Evolutionary conservation across 306 rosid species (phyloP).

Genomic region (Canavalia gladiata): DNA sequence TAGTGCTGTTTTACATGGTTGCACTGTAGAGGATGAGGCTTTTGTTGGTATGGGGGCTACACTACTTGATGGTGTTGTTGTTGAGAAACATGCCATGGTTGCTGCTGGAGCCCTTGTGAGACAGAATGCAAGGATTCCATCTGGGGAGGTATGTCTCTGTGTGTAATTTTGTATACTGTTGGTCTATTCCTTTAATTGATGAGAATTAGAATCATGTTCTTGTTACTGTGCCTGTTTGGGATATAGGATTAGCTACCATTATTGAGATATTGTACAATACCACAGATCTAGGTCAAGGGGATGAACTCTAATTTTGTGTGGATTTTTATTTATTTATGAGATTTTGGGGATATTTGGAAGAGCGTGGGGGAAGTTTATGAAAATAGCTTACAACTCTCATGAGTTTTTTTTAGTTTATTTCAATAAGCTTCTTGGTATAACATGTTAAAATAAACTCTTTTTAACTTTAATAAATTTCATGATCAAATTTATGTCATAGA

Average conservation of each 20-base stretch:
- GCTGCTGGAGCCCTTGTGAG: constrained; percentile 95
- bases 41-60: constrained; percentile 96
- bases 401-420: too few relatives aligned
- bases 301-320: not conserved
- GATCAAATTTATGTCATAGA: too few relatives aligned
- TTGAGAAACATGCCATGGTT: constrained; percentile 92
- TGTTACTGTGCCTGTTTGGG: constrained; percentile 12
- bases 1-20: constrained; percentile 91
- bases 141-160: constrained; percentile 76
- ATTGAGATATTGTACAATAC: constrained; percentile 20
- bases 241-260: not conserved
- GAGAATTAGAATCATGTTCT: constrained; percentile 4
- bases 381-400: too few relatives aligned
- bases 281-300: not conserved
- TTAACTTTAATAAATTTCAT: too few relatives aligned
- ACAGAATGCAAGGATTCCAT: constrained; percentile 86
- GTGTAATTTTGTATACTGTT: not conserved
- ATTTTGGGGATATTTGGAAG: too few relatives aligned
- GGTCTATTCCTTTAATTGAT: not conserved
- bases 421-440: too few relatives aligned
- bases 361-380: too few relatives aligned
- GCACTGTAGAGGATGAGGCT: constrained; percentile 93
- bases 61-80: constrained; percentile 86
- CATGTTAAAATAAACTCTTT: too few relatives aligned
- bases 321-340: not conserved